Evolutionary conservation across 2,329 filamentous ascomycete genomes (phyloP).

Genomic region (Davidsoniella eucalypti): DNA sequence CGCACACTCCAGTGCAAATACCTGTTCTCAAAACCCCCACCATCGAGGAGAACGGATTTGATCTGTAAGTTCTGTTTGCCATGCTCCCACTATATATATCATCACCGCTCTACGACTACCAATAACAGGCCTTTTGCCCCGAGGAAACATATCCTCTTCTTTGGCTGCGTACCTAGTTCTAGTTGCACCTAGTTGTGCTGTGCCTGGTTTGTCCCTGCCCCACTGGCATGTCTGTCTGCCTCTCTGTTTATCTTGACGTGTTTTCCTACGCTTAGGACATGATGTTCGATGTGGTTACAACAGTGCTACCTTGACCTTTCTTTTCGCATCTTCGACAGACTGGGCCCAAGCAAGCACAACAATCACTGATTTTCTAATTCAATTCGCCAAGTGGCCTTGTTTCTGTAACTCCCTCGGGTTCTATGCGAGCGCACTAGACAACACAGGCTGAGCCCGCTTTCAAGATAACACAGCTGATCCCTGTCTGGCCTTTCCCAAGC

Average conservation of each 20-base stretch:
- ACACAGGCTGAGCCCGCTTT: no score
- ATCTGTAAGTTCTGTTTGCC: conserved; percentile 9
- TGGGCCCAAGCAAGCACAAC: no score
- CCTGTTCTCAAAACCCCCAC: background rate
- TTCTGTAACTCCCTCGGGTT: background rate
- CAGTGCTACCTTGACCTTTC: no score
- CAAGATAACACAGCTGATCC: background rate
- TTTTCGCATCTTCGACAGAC: no score
- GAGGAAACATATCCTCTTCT: background rate
- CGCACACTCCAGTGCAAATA: background rate
- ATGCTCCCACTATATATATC: background rate
- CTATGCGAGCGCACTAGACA: background rate
- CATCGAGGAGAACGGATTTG: conserved; percentile 4
- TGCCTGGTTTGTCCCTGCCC: no score
- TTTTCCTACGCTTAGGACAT: no score
- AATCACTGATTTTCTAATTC: no score
- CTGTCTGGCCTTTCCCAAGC: background rate
- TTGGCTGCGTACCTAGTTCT: background rate
- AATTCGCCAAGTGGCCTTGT: conserved; percentile 1
- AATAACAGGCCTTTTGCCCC: background rate
- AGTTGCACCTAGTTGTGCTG: no score
- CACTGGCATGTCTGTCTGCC: no score
- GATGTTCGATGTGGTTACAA: no score
- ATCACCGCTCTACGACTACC: background rate
- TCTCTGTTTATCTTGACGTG: no score